Percentiles rank a stretch among this genome's conserved stretches.
Evolutionary conservation across 768 basidiomycete genomes (phyloP).

Genomic region (Boletus subparvulus): DNA sequence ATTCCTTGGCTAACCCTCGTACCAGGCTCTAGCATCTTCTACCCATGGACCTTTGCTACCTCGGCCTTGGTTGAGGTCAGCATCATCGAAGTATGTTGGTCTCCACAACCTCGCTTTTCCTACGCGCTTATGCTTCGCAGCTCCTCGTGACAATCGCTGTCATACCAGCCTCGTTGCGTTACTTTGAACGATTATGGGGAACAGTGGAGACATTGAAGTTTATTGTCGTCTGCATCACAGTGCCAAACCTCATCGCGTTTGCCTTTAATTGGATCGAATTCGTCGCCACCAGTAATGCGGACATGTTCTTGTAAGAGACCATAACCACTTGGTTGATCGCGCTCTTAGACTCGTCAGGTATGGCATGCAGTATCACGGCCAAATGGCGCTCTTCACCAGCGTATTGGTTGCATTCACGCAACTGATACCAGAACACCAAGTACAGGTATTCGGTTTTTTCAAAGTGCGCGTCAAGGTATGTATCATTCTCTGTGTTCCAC

Average conservation of each 20-base stretch:
- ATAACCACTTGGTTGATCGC: conserved; percentile 5
- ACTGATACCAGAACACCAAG: conserved; percentile 96
- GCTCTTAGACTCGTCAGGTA: conserved; percentile 50
- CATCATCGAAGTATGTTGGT: conserved; percentile 70
- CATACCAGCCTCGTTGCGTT: conserved; percentile 81
- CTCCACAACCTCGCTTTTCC: neutral
- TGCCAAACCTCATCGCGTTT: conserved; percentile 86
- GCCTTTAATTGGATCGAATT: conserved; percentile 89
- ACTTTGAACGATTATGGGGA: conserved; percentile 95
- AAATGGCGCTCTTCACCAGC: conserved; percentile 86
- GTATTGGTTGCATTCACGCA: conserved; percentile 97
- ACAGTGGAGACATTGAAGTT: conserved; percentile 83
- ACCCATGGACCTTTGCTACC: conserved; percentile 94
- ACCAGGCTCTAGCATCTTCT: conserved; percentile 78
- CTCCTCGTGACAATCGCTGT: conserved; percentile 72
- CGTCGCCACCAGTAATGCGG: conserved; percentile 62
- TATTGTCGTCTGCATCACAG: conserved; percentile 71
- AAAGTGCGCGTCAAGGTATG: conserved; percentile 88
- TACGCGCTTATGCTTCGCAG: conserved; percentile 41
- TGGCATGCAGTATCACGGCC: conserved; percentile 88
- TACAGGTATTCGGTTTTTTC: conserved; percentile 84
- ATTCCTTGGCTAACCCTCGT: conserved; percentile 74
- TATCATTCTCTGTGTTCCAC: neutral
- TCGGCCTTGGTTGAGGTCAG: conserved; percentile 84
- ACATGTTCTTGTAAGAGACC: conserved; percentile 71